A percentile compares a stretch with the other conserved stretches of the same genome.
These are phyloP conservation scores for Forsythia viridissima DNA, from an alignment of 257 asterid genomes.

Conservation along the genomic window DNA sequence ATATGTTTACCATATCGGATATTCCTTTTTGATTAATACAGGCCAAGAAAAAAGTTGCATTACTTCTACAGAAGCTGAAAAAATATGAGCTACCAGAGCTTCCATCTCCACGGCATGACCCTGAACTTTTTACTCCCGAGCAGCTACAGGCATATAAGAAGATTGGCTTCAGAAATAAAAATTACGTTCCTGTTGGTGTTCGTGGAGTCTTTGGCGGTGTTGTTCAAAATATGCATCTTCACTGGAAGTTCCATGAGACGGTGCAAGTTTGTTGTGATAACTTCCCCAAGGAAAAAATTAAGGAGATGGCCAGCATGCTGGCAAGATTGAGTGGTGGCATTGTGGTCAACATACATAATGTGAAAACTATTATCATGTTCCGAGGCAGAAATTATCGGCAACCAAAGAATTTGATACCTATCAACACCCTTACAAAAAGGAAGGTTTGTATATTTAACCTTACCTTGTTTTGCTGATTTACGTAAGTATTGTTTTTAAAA, in stretches of 20 bases:
- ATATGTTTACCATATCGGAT: not conserved
- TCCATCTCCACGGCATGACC: conserved; percentile 93
- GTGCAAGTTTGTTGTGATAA: conserved; percentile 96
- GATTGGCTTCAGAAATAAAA: conserved; percentile 85
- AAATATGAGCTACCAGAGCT: conserved; percentile 96
- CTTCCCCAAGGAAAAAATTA: conserved; percentile 89
- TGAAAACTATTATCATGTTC: conserved; percentile 89
- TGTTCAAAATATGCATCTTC: conserved; percentile 97
- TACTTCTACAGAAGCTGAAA: conserved; percentile 92
- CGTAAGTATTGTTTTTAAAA: not conserved
- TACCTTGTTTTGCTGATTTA: conserved; percentile 18
- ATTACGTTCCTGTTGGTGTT: conserved; percentile 96
- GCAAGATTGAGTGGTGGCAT: conserved; percentile 96
- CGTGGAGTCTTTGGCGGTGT: conserved; percentile 99
- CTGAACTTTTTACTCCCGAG: conserved; percentile 85
- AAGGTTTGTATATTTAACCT: conserved; percentile 51
- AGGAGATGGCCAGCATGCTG: conserved; percentile 91
- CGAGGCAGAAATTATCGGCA: conserved; percentile 97
- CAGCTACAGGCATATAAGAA: conserved; percentile 91
- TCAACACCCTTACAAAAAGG: conserved; percentile 91
- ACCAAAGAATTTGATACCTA: conserved; percentile 92
- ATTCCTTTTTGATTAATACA: conserved; percentile 42
- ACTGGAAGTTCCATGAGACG: conserved; percentile 98
- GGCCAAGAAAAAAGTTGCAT: conserved; percentile 98
- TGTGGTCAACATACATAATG: conserved; percentile 79